Percentiles rank a stretch among this genome's conserved stretches.
Evolutionary conservation across 768 basidiomycete species (phyloP).

Genomic region (Xerocomellus intermedius): DNA sequence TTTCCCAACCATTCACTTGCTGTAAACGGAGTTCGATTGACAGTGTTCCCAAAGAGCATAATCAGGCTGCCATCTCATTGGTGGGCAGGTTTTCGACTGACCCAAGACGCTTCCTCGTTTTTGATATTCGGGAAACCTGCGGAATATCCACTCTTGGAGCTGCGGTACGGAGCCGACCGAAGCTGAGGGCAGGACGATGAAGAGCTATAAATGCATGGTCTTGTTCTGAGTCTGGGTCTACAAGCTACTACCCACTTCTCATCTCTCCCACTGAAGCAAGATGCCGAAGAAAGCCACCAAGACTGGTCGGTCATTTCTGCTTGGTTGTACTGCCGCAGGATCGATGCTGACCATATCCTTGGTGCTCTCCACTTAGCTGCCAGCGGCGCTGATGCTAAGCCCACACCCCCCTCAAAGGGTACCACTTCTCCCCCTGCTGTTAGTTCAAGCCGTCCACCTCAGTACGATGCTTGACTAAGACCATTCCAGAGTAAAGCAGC

Average conservation of each 20-base stretch:
- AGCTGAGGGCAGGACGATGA: slow-evolving; percentile 30
- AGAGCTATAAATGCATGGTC: slow-evolving; percentile 21
- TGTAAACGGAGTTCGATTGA: slow-evolving; percentile 1
- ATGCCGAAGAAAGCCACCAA: slow-evolving; percentile 29
- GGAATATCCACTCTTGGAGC: slow-evolving; percentile 3
- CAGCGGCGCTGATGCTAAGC: slow-evolving; percentile 10
- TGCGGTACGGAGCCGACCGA: slow-evolving; percentile 19
- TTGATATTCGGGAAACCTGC: slow-evolving; percentile 3
- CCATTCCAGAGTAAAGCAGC: slow-evolving; percentile 21
- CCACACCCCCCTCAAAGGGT: slow-evolving; percentile 22
- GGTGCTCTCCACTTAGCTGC: slow-evolving; percentile 9
- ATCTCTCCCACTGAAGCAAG: slow-evolving; percentile 5
- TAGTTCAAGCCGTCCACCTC: background rate
- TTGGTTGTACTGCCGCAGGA: slow-evolving; percentile 5
- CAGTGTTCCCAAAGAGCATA: slow-evolving; percentile 9
- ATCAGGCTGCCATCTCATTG: slow-evolving; percentile 8
- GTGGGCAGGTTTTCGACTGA: background rate
- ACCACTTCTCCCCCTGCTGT: slow-evolving; percentile 18
- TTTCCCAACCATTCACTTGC: background rate
- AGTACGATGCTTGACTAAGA: background rate
- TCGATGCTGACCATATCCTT: slow-evolving; percentile 16
- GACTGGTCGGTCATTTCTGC: slow-evolving; percentile 20
- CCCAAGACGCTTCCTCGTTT: background rate
- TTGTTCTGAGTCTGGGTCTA: background rate
- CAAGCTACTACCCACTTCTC: background rate